Evolutionary conservation across 257 asterid species (phyloP).

Genomic region (Eucommia ulmoides): DNA sequence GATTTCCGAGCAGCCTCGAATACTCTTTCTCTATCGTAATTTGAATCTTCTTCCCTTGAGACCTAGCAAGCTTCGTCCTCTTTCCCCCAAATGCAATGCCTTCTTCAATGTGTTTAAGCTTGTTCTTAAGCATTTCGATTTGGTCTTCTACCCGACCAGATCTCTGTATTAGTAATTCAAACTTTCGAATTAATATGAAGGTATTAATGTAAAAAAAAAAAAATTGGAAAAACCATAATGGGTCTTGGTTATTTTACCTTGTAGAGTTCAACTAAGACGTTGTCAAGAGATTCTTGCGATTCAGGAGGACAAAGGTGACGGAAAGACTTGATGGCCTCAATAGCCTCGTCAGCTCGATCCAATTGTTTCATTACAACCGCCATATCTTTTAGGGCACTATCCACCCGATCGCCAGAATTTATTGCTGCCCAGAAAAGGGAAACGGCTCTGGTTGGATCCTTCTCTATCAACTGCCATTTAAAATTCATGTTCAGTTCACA

Average conservation of each 20-base stretch:
- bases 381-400: conserved; percentile 96
- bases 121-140: conserved; percentile 47
- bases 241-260: too few species aligned
- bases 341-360: conserved; percentile 79
- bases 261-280: conserved; percentile 63
- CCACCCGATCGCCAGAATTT: conserved; percentile 84
- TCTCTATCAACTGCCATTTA: conserved; percentile 24
- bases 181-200: background rate
- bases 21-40: conserved; percentile 78
- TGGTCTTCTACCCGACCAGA: conserved; percentile 73
- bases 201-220: background rate
- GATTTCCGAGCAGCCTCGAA: conserved; percentile 78
- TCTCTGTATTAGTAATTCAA: conserved; percentile 36
- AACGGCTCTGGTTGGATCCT: conserved; percentile 70
- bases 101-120: conserved; percentile 63
- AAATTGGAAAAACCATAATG: background rate
- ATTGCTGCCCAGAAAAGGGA: conserved; percentile 94
- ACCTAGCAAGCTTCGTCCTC: conserved; percentile 68
- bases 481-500: background rate
- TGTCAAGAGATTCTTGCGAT: conserved; percentile 87
- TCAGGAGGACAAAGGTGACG: conserved; percentile 80
- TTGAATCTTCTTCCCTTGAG: conserved; percentile 73
- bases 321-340: conserved; percentile 89
- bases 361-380: conserved; percentile 89
- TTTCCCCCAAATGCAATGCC: conserved; percentile 61